Evolutionary conservation across 164 flowering plant genomes (phyloP).

Genomic region (Sedum album): DNA sequence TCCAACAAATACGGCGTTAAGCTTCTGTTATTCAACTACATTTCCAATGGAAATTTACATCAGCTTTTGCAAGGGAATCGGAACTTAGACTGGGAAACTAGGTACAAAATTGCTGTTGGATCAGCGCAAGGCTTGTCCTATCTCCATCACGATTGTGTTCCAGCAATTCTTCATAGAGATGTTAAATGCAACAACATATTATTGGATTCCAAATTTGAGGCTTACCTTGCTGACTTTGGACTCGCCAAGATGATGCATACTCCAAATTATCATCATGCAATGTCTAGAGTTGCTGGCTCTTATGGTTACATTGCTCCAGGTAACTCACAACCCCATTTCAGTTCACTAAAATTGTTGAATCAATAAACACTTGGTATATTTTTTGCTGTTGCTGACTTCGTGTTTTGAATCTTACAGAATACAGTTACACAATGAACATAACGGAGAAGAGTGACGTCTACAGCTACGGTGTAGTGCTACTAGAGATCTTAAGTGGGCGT

Average conservation of each 20-base stretch:
- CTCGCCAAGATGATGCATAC: constrained; percentile 44
- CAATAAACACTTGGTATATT: too few species aligned
- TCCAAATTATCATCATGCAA: constrained; percentile 45
- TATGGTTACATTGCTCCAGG: constrained; percentile 90
- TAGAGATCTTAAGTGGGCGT: constrained; percentile 82
- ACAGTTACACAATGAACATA: constrained; percentile 93
- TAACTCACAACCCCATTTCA: constrained; percentile 17
- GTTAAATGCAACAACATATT: constrained; percentile 82
- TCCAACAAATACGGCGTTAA: constrained; percentile 31
- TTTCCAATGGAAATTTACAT: constrained; percentile 62
- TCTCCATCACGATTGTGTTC: constrained; percentile 79
- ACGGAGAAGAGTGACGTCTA: constrained; percentile 98
- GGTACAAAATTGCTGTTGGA: constrained; percentile 77
- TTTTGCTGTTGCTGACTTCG: neutral
- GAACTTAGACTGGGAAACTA: constrained; percentile 68
- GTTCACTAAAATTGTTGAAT: too few species aligned
- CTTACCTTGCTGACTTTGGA: constrained; percentile 75
- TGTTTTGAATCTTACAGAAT: constrained; percentile 45
- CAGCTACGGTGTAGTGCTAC: constrained; percentile 88
- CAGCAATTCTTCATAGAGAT: constrained; percentile 72
- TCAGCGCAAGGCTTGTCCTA: constrained; percentile 76
- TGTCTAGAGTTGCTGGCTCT: constrained; percentile 76
- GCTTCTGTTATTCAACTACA: constrained; percentile 56
- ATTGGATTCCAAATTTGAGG: constrained; percentile 60
- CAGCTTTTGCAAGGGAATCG: constrained; percentile 54